Evolutionary conservation across 352 stramenopile genomes (phyloP), one percentile per base, ranked within the genome.

Genomic region (Phytophthora boehmeriae): DNA sequence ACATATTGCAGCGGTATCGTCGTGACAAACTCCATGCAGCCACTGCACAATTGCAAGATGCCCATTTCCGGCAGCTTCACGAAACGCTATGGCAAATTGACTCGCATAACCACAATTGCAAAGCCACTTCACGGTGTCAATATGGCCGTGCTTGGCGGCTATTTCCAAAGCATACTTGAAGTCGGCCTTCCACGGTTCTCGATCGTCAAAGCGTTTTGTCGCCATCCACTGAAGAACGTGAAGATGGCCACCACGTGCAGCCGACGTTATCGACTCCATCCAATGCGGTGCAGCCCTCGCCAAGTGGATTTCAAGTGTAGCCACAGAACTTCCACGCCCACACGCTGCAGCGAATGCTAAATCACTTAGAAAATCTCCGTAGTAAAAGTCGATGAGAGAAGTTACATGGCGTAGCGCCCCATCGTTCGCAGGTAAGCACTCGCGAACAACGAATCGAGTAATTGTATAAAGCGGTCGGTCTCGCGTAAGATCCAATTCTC

Each of bases 391-490:
- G 25, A 30, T 30, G 3, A 30, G 25, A 30, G 3, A 30, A 30
- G 25, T 6, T 30, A 30, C 25, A 30, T 30, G 6, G 3, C 3
- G 25, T 30, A 30, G 25, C 68, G 30, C 19, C 69, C 64, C 25
- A 30, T 30, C 25, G n/a, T 30, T 6, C 3, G 25, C 25, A 30
- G 25, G 6, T 30, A 30, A 30, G 6, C 25, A 30, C 6, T 30
- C 25, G 6, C 25, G 25, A 30, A 30, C 25, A 6, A 30, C 25
- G 25, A 30, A 30, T 30, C 25, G 25, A 30, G 25, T 30, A 30
- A 6, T 6, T 30, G 25, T 30, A 6, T 30, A 6, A 30, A 30
- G 25, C 25, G 6, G n/a, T n/a, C n/a, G n/a, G n/a, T n/a, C n/a
- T n/a, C n/a, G n/a, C n/a, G n/a, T n/a, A n/a, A n/a, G n/a, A n/a